Evolutionary conservation across 805 yeast species (phyloP).

Genomic region (Candida corydali): DNA sequence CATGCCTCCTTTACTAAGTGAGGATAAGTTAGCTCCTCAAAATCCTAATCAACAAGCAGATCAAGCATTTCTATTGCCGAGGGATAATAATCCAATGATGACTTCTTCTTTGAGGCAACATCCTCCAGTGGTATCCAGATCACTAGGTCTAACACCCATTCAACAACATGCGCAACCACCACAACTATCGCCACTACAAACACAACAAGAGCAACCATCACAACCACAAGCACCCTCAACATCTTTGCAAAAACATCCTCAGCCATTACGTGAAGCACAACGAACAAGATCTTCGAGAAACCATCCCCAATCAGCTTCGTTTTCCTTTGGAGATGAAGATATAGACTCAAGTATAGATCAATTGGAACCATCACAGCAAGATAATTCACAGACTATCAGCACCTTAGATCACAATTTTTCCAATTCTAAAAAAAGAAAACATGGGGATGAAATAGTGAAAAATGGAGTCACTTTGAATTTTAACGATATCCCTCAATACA

Average conservation of each 20-base stretch:
- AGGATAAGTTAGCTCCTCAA: constrained; percentile 2
- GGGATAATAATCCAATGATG: constrained; percentile 7
- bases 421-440: constrained; percentile 1
- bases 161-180: neutral
- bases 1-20: constrained; percentile 12
- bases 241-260: too few relatives aligned
- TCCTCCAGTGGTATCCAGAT: neutral
- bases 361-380: constrained; percentile 1
- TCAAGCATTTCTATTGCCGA: constrained; percentile 9
- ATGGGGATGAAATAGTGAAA: neutral
- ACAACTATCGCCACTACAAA: neutral
- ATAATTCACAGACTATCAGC: neutral
- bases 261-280: too few relatives aligned
- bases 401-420: neutral
- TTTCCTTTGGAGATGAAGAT: constrained; percentile 11
- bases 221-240: neutral
- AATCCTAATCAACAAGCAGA: constrained; percentile 1
- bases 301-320: constrained; percentile 5
- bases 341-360: constrained; percentile 10
- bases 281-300: neutral
- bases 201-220: neutral
- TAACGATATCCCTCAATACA: constrained; percentile 19
- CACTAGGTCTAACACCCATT: neutral
- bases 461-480: neutral
- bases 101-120: constrained; percentile 8